phyloP scores from a whole-genome alignment of 305 asterid genomes.

The Stenogyne calaminthoides region DNA sequence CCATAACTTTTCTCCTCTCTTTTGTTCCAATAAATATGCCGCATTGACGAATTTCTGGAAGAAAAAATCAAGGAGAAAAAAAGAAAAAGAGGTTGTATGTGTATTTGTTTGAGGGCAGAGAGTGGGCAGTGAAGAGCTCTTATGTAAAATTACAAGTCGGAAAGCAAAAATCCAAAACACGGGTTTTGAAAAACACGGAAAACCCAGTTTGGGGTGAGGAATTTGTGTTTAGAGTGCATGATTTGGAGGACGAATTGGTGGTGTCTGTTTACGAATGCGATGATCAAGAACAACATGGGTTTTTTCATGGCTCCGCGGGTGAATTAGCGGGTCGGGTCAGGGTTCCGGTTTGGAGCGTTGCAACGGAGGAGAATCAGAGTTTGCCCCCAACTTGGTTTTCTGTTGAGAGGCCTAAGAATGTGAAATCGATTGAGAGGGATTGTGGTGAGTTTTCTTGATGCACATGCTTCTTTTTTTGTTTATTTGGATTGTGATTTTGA shows the following conservation, averaged over 20 bases:
- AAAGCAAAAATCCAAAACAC: slow-evolving; percentile 64
- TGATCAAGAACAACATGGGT: slow-evolving; percentile 49
- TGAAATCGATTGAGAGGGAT: slow-evolving; percentile 43
- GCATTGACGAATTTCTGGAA: slow-evolving; percentile 4
- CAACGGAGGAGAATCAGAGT: slow-evolving; percentile 61
- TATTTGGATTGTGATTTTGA: neutral
- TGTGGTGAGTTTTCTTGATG: slow-evolving; percentile 49
- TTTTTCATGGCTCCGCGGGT: slow-evolving; percentile 49
- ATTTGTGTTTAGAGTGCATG: slow-evolving; percentile 68
- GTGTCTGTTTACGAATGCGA: slow-evolving; percentile 55
- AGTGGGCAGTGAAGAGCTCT: slow-evolving; percentile 57
- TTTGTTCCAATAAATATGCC: slow-evolving; percentile 4
- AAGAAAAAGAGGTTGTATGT: slow-evolving; percentile 60
- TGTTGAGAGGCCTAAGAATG: slow-evolving; percentile 48
- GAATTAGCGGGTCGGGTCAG: slow-evolving; percentile 67
- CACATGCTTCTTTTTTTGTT: neutral
- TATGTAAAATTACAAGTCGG: slow-evolving; percentile 72
- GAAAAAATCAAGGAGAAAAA: neutral
- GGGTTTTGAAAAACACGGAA: slow-evolving; percentile 48
- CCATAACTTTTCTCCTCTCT: neutral
- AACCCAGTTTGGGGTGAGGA: slow-evolving; percentile 88
- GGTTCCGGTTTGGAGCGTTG: slow-evolving; percentile 68
- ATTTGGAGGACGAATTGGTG: slow-evolving; percentile 67
- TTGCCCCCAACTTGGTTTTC: slow-evolving; percentile 90
- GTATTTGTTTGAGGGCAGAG: slow-evolving; percentile 69